These are phyloP conservation scores for Boletus sp. DNA, from an alignment of 768 basidiomycete genomes.

Conservation along the genomic window DNA sequence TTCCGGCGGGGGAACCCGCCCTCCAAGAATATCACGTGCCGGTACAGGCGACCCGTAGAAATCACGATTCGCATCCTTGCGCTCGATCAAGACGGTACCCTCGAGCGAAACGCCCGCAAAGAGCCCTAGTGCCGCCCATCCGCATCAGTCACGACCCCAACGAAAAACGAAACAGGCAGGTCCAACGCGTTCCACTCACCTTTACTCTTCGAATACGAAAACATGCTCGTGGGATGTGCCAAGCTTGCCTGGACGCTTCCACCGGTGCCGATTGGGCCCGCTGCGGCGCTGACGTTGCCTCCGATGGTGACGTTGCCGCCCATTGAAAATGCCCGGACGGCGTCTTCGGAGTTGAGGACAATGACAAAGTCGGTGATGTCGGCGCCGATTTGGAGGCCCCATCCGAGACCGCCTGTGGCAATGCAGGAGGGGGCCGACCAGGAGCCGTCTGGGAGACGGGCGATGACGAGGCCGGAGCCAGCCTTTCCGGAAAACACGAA, in stretches of 20 bases:
- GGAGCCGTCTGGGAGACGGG: slow-evolving; percentile 89
- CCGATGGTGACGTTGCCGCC: slow-evolving; percentile 97
- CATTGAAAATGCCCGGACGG: slow-evolving; percentile 90
- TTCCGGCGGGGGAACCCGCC: slow-evolving; percentile 96
- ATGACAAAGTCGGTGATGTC: slow-evolving; percentile 96
- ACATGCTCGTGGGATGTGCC: slow-evolving; percentile 95
- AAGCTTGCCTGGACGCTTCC: slow-evolving; percentile 84
- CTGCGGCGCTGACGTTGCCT: slow-evolving; percentile 79
- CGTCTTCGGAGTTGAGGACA: slow-evolving; percentile 95
- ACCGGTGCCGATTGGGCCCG: slow-evolving; percentile 93
- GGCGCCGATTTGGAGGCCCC: slow-evolving; percentile 95
- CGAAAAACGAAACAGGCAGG: background rate
- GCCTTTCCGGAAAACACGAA: slow-evolving; percentile 96
- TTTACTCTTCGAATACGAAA: slow-evolving; percentile 94
- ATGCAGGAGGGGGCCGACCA: slow-evolving; percentile 98
- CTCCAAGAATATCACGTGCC: slow-evolving; percentile 86
- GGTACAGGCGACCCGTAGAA: slow-evolving; percentile 94
- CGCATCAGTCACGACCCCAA: background rate
- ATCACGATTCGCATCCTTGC: slow-evolving; percentile 94
- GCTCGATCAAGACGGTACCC: slow-evolving; percentile 90
- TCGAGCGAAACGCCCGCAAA: slow-evolving; percentile 95
- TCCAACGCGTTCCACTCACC: slow-evolving; percentile 45
- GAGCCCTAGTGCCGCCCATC: slow-evolving; percentile 52
- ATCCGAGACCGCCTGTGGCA: slow-evolving; percentile 91
- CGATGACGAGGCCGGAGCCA: slow-evolving; percentile 90